These are phyloP conservation scores for Cardamine occulta DNA, from an alignment of 345 rosid species.

Conservation along the genomic window DNA sequence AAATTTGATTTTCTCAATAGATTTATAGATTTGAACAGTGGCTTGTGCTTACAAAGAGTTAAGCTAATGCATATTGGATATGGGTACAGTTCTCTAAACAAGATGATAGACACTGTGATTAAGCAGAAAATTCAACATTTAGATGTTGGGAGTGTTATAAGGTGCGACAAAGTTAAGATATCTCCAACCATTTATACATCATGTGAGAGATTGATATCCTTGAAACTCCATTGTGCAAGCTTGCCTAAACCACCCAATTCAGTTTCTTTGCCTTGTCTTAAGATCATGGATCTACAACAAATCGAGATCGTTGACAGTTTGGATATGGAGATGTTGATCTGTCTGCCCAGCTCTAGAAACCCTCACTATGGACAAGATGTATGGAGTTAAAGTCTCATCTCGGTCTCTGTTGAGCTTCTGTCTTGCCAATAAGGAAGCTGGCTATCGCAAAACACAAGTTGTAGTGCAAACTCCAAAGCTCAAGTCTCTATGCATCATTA, in stretches of 20 bases:
- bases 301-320: not conserved
- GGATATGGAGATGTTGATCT: constrained; percentile 7
- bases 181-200: constrained; percentile 36
- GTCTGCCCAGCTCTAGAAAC: constrained; percentile 12
- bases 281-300: constrained; percentile 9
- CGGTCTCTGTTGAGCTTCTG: constrained; percentile 17
- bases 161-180: not conserved
- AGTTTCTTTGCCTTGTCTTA: constrained; percentile 27
- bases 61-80: constrained; percentile 1
- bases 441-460: not conserved
- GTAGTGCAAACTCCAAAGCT: constrained; percentile 13
- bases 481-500: constrained; percentile 11
- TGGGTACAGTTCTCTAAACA: not conserved
- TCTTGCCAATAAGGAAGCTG: not conserved
- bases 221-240: not conserved
- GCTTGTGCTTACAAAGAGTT: constrained; percentile 2
- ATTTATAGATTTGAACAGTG: not conserved
- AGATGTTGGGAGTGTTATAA: not conserved
- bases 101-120: not conserved
- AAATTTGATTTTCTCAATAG: not conserved
- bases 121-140: constrained; percentile 1
- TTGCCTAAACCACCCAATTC: constrained; percentile 5
- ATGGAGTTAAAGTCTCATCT: constrained; percentile 3
- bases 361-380: not conserved
- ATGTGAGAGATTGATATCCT: constrained; percentile 30